phyloP scores from a whole-genome alignment of 257 asterid genomes.

The Coffea canephora region DNA sequence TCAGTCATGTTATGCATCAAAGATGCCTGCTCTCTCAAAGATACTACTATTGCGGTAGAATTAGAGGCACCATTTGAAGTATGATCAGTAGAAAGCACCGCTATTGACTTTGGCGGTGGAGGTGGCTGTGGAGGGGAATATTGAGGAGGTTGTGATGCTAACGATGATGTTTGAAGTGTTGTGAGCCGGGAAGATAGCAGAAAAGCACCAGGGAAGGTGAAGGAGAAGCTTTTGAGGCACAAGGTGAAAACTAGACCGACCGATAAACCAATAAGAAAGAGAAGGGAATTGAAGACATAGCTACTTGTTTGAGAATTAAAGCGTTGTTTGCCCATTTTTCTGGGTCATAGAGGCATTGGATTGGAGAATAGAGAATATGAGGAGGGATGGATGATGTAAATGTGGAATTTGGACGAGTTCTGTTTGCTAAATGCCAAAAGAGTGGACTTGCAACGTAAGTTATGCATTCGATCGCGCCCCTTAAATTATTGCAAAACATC shows the following conservation, averaged over 20 bases:
- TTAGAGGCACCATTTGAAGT: slow-evolving; percentile 11
- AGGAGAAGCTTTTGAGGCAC: slow-evolving; percentile 32
- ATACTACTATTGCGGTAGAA: neutral
- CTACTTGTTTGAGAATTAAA: slow-evolving; percentile 16
- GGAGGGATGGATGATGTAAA: neutral
- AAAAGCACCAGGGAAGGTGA: slow-evolving; percentile 20
- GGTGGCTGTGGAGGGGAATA: neutral
- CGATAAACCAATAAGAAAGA: slow-evolving; percentile 48
- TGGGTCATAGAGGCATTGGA: neutral
- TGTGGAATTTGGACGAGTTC: neutral
- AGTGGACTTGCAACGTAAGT: neutral
- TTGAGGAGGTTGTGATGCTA: neutral
- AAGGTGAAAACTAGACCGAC: slow-evolving; percentile 37
- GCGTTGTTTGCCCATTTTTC: slow-evolving; percentile 13
- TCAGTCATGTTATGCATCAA: slow-evolving; percentile 59
- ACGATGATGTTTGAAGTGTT: neutral
- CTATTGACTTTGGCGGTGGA: neutral
- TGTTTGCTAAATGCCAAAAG: neutral
- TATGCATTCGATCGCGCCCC: neutral
- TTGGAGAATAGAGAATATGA: neutral
- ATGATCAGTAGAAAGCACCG: neutral
- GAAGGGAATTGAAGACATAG: slow-evolving; percentile 30
- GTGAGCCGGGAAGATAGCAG: neutral
- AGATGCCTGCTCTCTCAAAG: slow-evolving; percentile 4
- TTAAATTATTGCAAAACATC: neutral